Evolutionary conservation across 164 flowering plant species (phyloP).

Genomic region (Buxus sempervirens): DNA sequence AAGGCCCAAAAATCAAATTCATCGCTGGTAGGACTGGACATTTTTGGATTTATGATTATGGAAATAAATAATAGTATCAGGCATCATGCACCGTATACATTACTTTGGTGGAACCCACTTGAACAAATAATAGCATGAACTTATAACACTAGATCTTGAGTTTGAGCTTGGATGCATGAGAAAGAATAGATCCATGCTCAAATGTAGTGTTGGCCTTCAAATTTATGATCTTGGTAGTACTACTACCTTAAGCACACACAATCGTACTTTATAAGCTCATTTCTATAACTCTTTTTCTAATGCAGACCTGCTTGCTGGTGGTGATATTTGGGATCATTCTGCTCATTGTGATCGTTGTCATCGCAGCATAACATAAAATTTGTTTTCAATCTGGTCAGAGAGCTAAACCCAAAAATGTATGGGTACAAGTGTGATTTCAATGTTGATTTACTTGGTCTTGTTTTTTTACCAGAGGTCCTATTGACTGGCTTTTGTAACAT

Average conservation of each 20-base stretch:
- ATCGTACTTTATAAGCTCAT: not conserved
- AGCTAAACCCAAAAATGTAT: not conserved
- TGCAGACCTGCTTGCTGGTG: slow-evolving; percentile 84
- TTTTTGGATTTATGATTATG: not conserved
- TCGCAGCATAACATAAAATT: slow-evolving; percentile 43
- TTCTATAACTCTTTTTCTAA: not conserved
- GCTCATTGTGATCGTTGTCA: slow-evolving; percentile 65
- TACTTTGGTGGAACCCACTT: not conserved
- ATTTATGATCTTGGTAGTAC: not conserved
- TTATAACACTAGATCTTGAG: not conserved
- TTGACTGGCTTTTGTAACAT: slow-evolving; percentile 12
- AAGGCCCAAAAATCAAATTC: slow-evolving; percentile 88
- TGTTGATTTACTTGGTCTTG: slow-evolving; percentile 9
- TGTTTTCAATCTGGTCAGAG: not conserved
- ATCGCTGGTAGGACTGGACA: slow-evolving; percentile 57
- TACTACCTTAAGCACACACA: not conserved
- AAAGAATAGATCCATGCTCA: not conserved
- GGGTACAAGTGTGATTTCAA: slow-evolving; percentile 5
- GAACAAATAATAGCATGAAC: not conserved
- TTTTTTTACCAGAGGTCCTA: slow-evolving; percentile 5
- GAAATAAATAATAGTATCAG: not conserved
- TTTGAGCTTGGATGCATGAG: not conserved
- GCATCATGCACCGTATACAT: not conserved
- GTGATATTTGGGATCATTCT: slow-evolving; percentile 87
- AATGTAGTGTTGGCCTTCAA: not conserved